Evolutionary conservation across 139 green algal genomes (phyloP), one percentile per base, ranked within the genome.

Genomic region (Chlorella sp.): DNA sequence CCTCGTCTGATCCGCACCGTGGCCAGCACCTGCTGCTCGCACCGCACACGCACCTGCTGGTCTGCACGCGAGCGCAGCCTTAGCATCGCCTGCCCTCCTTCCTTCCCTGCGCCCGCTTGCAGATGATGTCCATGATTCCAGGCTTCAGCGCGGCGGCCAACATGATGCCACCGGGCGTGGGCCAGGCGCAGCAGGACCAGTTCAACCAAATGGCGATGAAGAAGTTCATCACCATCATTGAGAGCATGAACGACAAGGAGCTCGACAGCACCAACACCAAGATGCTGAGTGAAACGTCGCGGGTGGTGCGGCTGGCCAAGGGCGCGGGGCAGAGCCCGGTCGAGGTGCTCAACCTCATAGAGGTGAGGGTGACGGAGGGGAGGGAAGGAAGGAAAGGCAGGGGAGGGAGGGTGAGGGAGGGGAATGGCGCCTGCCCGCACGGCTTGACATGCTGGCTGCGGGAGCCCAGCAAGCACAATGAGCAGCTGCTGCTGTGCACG

Each of bases 81-180:
- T n/a, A n/a, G n/a, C n/a, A n/a, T n/a, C n/a, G n/a, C n/a, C n/a
- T n/a, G n/a, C n/a, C n/a, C n/a, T n/a, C n/a, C n/a, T n/a, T n/a
- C n/a, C n/a, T n/a, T n/a, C n/a, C n/a, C n/a, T n/a, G n/a, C n/a
- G n/a, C n/a, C 42, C 42, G 17, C 42, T 10, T 72, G 30, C 80
- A 93, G 89, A 88, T 99, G 61, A 98, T 99, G 95, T 83, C 71
- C 69, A 98, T 98, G 93, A 94, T 99, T 42, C 95, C 95, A 1
- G 95, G 95, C 30, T 91, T 99, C 68, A 88, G 78, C 78, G n/a
- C n/a, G n/a, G n/a, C n/a, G n/a, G 88, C 89, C 69, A 85, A 88
- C 5, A 74, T 93, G 65, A 87, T 97, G 79, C 85, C 73, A n/a
- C 84, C 90, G 80, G 89, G 82, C 69, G 85, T 85, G 72, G 95